Conservation (phyloP, 257 asterid genomes). For the Marsdenia floribunda region DNA sequence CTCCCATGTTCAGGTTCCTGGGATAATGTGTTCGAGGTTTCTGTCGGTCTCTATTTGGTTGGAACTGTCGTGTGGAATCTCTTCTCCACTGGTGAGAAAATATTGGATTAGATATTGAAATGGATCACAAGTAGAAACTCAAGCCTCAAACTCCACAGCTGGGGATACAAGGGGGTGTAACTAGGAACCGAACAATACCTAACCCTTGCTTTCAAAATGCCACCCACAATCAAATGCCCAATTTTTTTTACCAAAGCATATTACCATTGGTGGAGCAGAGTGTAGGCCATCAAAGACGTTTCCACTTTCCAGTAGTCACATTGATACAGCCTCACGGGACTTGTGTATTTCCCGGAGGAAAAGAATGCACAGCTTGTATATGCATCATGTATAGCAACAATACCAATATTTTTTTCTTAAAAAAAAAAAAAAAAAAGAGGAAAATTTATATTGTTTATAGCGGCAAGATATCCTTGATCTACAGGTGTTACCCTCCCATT, state of each 20-base stretch:
- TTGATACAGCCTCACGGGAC: background rate
- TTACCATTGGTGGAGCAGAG: background rate
- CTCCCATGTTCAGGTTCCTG: constrained; percentile 57
- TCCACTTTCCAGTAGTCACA: background rate
- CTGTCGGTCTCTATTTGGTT: constrained; percentile 72
- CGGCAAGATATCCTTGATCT: background rate
- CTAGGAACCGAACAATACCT: background rate
- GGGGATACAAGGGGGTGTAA: background rate
- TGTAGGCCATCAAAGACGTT: background rate
- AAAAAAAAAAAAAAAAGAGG: background rate
- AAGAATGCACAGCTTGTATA: background rate
- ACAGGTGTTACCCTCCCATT: background rate
- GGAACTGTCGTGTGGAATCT: constrained; percentile 83
- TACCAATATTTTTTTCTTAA: background rate
- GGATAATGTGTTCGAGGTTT: constrained; percentile 72
- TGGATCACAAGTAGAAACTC: background rate
- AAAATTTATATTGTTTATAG: background rate
- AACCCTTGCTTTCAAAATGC: background rate
- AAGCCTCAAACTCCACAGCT: constrained; percentile 8
- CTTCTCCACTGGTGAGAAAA: constrained; percentile 86
- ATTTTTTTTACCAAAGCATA: background rate
- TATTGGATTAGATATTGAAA: constrained; percentile 32
- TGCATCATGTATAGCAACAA: constrained; percentile 8
- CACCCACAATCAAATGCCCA: background rate
- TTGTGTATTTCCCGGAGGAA: background rate